Base-by-base conservation (phyloP, 2,329 filamentous ascomycete genomes). In the Aspergillus flavus region DNA sequence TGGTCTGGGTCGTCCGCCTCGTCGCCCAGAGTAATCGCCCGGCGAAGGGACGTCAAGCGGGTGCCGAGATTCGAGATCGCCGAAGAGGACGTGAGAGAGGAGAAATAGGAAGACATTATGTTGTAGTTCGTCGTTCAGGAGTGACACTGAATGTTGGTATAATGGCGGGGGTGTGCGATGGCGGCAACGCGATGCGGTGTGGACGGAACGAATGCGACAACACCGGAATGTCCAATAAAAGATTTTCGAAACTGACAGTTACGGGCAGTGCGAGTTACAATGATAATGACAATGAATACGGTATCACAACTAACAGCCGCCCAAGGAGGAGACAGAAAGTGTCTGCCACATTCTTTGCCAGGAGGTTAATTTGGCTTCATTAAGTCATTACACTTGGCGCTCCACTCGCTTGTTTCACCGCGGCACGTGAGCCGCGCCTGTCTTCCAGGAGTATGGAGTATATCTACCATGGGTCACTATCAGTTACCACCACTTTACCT, bases 101-200 rank as follows among this genome's bases (percentile, higher is more conserved):
- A 91, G 81, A 96, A 91, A 85, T 94, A 96, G 71, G 90, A 91
- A 72, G 91, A 85, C 90, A 93, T 93, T 71, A 71, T 81, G 74
- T 62, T 57, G 26, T 60, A 48, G 56, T 59, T n/a, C 19, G n/a
- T 36, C 39, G 48, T 54, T 59, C 19, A 48, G 19, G 41, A 21
- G 59, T 23, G 30, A 48, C 43, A 30, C 58, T 54, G 56, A 43
- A 32, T 28, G 59, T 61, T 30, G 57, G 36, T 53, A 50, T 53
- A 32, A 36, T 53, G 32, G 34, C 36, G 48, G 34, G 34, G 58
- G 58, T 23, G 11, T 34, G 28, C 14, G 26, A 52, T n/a, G 39
- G 41, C 43, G 59, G 45, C 39, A 54, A 43, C 10, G 30, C 23
- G 28, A 23, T 58, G 60, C 56, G 57, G 57, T 54, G 57, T 52